phyloP scores from a whole-genome alignment of 2,329 filamentous ascomycete species.

The Colletotrichum sp. region DNA sequence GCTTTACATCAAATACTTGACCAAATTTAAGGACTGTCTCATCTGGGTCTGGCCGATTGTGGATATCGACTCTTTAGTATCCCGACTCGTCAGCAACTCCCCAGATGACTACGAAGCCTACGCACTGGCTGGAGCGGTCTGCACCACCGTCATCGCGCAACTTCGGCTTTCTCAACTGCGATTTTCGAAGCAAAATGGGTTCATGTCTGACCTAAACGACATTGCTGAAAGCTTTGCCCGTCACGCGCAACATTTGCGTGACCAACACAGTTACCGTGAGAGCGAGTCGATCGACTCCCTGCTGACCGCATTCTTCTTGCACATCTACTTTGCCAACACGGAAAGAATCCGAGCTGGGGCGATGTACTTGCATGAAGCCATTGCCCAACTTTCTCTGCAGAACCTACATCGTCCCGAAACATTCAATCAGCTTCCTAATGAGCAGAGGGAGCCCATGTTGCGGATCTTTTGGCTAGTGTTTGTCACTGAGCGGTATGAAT shows the following conservation, averaged over 20 bases:
- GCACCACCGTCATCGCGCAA: slow-evolving; percentile 30
- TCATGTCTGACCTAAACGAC: neutral
- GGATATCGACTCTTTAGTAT: neutral
- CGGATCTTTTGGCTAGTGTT: neutral
- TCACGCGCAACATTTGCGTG: slow-evolving; percentile 5
- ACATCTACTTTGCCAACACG: slow-evolving; percentile 31
- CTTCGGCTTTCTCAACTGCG: slow-evolving; percentile 23
- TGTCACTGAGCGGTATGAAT: neutral
- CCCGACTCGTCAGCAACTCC: neutral
- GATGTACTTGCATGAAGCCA: neutral
- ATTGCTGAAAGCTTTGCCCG: neutral
- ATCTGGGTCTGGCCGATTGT: neutral
- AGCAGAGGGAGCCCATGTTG: neutral
- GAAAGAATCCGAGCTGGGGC: slow-evolving; percentile 24
- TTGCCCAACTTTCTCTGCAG: neutral
- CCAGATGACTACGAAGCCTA: slow-evolving; percentile 25
- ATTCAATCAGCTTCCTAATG: neutral
- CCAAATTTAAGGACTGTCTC: neutral
- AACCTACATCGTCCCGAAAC: neutral
- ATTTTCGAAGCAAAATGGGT: neutral
- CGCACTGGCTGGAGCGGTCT: slow-evolving; percentile 27
- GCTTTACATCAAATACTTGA: neutral
- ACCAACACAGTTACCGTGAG: slow-evolving; percentile 28
- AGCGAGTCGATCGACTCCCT: slow-evolving; percentile 22
- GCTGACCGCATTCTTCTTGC: slow-evolving; percentile 30